Percentiles rank a stretch among this genome's conserved stretches.
phyloP scores from a whole-genome alignment of 169 alveolate genomes.

The Cryptosporidium viatorum region DNA sequence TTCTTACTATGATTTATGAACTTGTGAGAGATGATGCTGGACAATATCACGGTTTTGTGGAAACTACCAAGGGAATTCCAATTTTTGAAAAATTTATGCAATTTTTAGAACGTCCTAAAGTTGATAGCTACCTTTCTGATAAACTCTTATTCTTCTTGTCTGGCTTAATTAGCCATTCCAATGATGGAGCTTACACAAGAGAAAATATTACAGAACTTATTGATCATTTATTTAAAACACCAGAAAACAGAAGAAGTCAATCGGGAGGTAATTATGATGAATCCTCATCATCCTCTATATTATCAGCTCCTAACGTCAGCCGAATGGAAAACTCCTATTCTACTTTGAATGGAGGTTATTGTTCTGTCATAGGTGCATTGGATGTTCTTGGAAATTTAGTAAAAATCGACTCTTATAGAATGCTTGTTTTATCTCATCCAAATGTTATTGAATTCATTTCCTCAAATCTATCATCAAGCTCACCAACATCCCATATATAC shows the following conservation, averaged over 20 bases:
- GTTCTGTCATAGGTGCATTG: slow-evolving; percentile 58
- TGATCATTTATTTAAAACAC: slow-evolving; percentile 25
- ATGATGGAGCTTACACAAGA: slow-evolving; percentile 32
- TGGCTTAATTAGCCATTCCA: slow-evolving; percentile 61
- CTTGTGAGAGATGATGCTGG: slow-evolving; percentile 75
- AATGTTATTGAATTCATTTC: slow-evolving; percentile 50
- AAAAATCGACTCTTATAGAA: slow-evolving; percentile 65
- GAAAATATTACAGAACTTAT: slow-evolving; percentile 37
- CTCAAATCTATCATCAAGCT: slow-evolving; percentile 15
- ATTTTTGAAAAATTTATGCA: slow-evolving; percentile 67
- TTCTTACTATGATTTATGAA: slow-evolving; percentile 68
- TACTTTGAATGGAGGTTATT: slow-evolving; percentile 46
- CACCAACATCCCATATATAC: slow-evolving; percentile 68
- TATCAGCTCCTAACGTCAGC: not conserved
- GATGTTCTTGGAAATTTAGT: slow-evolving; percentile 67
- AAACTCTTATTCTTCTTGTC: slow-evolving; percentile 58
- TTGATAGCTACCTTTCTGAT: slow-evolving; percentile 63
- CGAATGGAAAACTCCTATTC: slow-evolving; percentile 4
- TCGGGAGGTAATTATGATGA: slow-evolving; percentile 14
- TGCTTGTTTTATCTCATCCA: slow-evolving; percentile 51
- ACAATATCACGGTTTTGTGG: slow-evolving; percentile 72
- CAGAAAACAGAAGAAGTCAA: slow-evolving; percentile 33
- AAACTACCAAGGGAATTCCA: slow-evolving; percentile 66
- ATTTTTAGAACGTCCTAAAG: slow-evolving; percentile 72
- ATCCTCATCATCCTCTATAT: not conserved